Percentiles rank a stretch among this genome's conserved stretches.
Evolutionary conservation across 2,329 filamentous ascomycete genomes (phyloP).

Genomic region (Neonectria hederae): DNA sequence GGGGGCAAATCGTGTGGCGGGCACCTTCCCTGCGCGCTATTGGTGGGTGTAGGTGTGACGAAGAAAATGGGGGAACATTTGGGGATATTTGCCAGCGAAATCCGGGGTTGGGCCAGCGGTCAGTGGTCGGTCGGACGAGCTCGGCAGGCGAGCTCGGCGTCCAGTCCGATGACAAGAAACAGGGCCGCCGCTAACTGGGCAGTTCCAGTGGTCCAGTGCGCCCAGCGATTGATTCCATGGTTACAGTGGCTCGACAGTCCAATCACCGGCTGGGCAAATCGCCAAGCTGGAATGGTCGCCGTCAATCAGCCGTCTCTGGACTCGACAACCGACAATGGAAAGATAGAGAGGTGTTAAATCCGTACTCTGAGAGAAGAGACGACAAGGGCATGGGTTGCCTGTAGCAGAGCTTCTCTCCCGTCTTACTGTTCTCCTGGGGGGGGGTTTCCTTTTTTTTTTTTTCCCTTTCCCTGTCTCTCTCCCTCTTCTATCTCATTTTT

Average conservation of each 20-base stretch:
- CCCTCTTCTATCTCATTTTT: neutral
- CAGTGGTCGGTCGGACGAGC: conserved; percentile 6
- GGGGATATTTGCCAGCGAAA: neutral
- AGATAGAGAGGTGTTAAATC: too few relatives aligned
- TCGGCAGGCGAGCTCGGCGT: conserved; percentile 21
- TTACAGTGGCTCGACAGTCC: neutral
- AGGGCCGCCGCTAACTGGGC: conserved; percentile 8
- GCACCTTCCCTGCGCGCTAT: neutral
- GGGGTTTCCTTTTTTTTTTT: neutral
- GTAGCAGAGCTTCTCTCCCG: neutral
- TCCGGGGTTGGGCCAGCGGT: conserved; percentile 8
- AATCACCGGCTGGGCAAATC: conserved; percentile 7
- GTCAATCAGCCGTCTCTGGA: conserved; percentile 9
- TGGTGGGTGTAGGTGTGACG: too few relatives aligned
- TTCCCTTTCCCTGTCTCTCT: neutral
- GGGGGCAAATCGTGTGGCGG: neutral
- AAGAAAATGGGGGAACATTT: too few relatives aligned
- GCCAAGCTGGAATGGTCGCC: conserved; percentile 14
- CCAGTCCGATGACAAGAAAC: conserved; percentile 16
- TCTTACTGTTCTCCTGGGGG: conserved; percentile 1
- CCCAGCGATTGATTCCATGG: neutral
- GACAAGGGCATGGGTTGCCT: neutral
- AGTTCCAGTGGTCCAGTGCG: neutral
- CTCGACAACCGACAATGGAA: neutral
- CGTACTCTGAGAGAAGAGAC: neutral